Percentiles rank a stretch among this genome's conserved stretches.
phyloP scores from a whole-genome alignment of 1,284 basidiomycete species.

The Ustilago trichophora region DNA sequence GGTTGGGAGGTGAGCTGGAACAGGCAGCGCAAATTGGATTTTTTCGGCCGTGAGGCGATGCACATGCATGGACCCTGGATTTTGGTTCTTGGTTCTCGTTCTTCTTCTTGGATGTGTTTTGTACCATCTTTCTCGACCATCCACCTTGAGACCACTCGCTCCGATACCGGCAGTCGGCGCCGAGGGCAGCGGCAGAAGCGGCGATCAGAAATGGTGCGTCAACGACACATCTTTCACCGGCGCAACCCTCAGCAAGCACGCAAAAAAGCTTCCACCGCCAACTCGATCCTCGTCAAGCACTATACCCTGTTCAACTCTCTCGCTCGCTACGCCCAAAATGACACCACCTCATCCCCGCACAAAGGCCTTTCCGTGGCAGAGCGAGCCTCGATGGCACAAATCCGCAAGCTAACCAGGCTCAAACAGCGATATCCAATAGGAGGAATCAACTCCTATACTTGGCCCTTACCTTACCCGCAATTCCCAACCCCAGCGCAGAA shows the following conservation, averaged over 20 bases:
- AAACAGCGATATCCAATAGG: conserved; percentile 11
- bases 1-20: conserved; percentile 10
- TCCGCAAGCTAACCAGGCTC: background rate
- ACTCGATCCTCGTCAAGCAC: conserved; percentile 26
- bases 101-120: no score
- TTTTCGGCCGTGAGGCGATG: conserved; percentile 22
- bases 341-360: background rate
- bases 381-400: background rate
- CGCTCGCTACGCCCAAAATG: conserved; percentile 12
- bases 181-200: background rate
- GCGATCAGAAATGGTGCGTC: background rate
- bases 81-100: background rate
- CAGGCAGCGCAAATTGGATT: background rate
- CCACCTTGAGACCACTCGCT: no score
- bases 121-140: no score
- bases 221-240: conserved; percentile 1
- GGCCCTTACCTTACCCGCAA: conserved; percentile 14
- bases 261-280: conserved; percentile 1
- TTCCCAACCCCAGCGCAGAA: conserved; percentile 5
- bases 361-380: no score
- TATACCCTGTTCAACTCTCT: conserved; percentile 28
- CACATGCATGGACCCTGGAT: conserved; percentile 21
- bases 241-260: conserved; percentile 1
- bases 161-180: background rate
- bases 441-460: conserved; percentile 5